Evolutionary conservation across 257 asterid genomes (phyloP).

Genomic region (Solanum chiquidenum): DNA sequence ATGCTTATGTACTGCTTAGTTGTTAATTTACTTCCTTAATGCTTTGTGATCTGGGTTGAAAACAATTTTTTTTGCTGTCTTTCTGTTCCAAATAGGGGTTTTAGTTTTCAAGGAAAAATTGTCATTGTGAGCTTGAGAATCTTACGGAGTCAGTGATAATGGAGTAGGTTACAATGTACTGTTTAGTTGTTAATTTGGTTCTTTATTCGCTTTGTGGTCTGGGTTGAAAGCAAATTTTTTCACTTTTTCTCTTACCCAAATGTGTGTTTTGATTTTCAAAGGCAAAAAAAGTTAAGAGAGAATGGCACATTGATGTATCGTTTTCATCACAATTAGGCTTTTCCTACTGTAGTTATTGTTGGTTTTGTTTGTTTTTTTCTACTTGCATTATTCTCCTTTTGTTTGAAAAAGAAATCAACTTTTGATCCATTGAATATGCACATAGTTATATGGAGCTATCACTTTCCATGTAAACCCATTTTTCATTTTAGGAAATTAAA

Average conservation of each 20-base stretch:
- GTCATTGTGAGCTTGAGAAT: background rate
- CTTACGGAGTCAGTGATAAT: background rate
- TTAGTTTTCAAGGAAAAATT: background rate
- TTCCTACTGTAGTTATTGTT: too few relatives aligned
- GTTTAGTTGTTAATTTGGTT: background rate
- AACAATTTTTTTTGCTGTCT: background rate
- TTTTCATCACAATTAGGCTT: too few relatives aligned
- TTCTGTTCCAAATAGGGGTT: background rate
- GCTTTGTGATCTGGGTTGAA: too few relatives aligned
- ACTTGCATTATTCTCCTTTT: background rate
- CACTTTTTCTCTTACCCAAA: background rate
- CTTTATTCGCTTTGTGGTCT: background rate
- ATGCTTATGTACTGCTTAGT: too few relatives aligned
- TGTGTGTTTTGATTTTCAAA: background rate
- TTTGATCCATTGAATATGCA: conserved; percentile 1
- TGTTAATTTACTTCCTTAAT: too few relatives aligned
- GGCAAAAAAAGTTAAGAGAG: background rate
- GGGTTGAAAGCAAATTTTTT: background rate
- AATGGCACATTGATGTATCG: background rate
- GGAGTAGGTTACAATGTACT: background rate
- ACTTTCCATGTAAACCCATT: background rate
- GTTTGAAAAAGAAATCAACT: background rate
- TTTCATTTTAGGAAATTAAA: background rate
- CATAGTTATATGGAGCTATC: background rate
- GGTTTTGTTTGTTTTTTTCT: background rate